Percentiles rank a stretch among this genome's conserved stretches.
These are phyloP conservation scores for Sisymbrium altissimum DNA, from an alignment of 345 rosid genomes.

Conservation along the genomic window DNA sequence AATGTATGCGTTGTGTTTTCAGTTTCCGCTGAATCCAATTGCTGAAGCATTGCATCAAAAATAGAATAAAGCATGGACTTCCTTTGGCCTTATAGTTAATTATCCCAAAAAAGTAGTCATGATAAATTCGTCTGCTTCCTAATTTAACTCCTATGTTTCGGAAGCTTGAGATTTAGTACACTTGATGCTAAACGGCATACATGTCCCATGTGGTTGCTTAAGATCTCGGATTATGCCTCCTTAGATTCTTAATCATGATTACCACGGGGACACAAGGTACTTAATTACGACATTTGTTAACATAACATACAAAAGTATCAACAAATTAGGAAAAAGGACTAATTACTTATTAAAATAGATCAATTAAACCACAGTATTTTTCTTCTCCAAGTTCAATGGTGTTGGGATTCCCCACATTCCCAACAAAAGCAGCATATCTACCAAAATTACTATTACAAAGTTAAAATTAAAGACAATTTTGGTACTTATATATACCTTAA, in stretches of 20 bases:
- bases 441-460: neutral
- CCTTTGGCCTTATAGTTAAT: neutral
- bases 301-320: neutral
- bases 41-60: neutral
- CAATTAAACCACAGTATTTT: neutral
- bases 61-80: constrained; percentile 3
- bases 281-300: neutral
- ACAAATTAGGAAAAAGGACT: neutral
- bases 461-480: neutral
- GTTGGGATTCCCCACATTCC: neutral
- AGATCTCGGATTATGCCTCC: constrained; percentile 30
- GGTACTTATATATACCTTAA: neutral
- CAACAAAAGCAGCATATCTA: neutral
- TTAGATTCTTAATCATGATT: constrained; percentile 33
- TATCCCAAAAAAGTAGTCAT: constrained; percentile 9
- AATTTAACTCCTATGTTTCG: constrained; percentile 31
- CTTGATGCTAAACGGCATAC: constrained; percentile 23
- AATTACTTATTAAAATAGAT: neutral
- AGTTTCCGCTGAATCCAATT: neutral
- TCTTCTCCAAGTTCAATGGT: neutral
- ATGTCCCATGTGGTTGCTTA: constrained; percentile 34
- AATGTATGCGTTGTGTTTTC: neutral
- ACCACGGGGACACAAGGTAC: constrained; percentile 6
- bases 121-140: constrained; percentile 16
- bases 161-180: constrained; percentile 24